Evolutionary conservation across 164 flowering plant species (phyloP), one percentile per base, ranked within the genome.

Genomic region (Magnolia officinalis): DNA sequence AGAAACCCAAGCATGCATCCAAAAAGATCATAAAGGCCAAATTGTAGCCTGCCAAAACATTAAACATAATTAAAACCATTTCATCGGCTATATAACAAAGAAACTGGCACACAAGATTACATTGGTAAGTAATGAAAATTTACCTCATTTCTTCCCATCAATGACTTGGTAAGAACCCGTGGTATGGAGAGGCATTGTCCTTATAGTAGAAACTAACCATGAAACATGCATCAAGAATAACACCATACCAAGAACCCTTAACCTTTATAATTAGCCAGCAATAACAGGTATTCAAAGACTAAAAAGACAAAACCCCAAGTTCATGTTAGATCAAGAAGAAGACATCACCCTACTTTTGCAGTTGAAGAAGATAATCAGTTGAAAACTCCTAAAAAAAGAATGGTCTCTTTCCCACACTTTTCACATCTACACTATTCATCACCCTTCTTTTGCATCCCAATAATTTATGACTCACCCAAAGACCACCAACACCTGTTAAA

Each of bases 41-140:
- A 78, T 74, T 76, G 80, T 61, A 84, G 85, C 91, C 92, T 89
- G 94, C 89, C 90, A 89, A 87, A 88, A 88, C 81, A 85, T 84
- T 80, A 83, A 55, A 81, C 20, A 80, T 63, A 19, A 85, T 89
- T 84, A 86, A 86, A 80, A 86, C 29, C 64, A 75, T 78, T 83
- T 52, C 75, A 74, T 26, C 70, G 45, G 63, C 3, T 55, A 55
- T 10, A 73, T 50, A 73, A 80, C 26, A 13, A 72, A 77, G 51
- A 80, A 79, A 72, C 67, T 37, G 59, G 72, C 75, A 81, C 26
- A 67, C 72, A 75, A 66, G 23, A 71, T 49, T 45, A 29, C 16
- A 71, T 37, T 26, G 45, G 61, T 65, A 71, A n/a, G 74, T 75
- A 72, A 75, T 72, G 52, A 78, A 80, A 71, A 72, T 73, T 63